Conservation (phyloP, 2,329 filamentous ascomycete species). For the Aspergillus uvarum region DNA sequence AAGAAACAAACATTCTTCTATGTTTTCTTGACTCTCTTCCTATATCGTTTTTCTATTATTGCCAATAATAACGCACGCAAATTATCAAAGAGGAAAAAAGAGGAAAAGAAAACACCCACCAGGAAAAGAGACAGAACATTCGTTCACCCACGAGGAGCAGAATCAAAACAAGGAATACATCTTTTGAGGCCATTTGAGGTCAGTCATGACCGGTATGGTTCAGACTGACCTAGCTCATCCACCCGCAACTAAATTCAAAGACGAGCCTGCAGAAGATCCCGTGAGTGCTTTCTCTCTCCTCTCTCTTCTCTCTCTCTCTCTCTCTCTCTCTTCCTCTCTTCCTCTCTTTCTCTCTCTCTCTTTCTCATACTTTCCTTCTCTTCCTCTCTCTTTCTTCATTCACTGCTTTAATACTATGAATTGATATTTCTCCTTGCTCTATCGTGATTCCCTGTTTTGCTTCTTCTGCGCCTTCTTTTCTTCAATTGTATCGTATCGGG, state of each 20-base stretch:
- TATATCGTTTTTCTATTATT: constrained; percentile 9
- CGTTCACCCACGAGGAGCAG: neutral
- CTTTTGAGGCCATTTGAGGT: constrained; percentile 27
- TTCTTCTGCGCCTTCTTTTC: constrained; percentile 3
- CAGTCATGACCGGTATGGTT: constrained; percentile 46
- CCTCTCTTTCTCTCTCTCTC: no score
- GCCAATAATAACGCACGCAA: constrained; percentile 4
- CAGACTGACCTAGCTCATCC: constrained; percentile 43
- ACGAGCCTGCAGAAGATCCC: constrained; percentile 48
- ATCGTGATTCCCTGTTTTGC: constrained; percentile 15
- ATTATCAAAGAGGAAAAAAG: constrained; percentile 2
- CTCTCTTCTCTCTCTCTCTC: no score
- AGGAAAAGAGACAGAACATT: neutral
- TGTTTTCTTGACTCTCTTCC: neutral
- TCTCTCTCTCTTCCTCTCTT: no score
- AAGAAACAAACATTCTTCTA: neutral
- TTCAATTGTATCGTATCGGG: neutral
- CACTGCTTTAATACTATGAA: neutral
- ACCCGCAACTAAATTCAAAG: constrained; percentile 47
- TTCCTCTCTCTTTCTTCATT: constrained; percentile 2
- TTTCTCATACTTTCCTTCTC: no score
- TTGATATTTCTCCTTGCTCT: constrained; percentile 9
- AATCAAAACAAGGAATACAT: neutral
- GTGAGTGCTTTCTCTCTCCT: constrained; percentile 40
- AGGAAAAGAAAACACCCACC: neutral